phyloP scores from a whole-genome alignment of 257 asterid genomes.

The Paraleonurus japonicus region DNA sequence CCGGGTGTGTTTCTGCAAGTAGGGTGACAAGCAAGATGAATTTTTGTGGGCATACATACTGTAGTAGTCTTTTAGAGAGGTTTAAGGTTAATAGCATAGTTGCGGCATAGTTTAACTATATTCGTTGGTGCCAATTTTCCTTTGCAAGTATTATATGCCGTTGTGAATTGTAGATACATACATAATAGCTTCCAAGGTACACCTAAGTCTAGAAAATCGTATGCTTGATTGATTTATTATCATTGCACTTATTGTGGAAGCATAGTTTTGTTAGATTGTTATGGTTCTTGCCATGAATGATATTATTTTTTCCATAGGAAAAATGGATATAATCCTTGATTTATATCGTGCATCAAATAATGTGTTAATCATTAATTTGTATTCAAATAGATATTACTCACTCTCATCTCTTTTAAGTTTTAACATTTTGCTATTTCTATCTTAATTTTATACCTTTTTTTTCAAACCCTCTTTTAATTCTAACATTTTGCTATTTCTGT shows the following conservation, averaged over 20 bases:
- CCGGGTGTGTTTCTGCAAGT: constrained; percentile 22
- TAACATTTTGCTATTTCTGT: no score
- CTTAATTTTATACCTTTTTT: no score
- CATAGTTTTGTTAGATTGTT: neutral
- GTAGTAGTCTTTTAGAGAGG: constrained; percentile 25
- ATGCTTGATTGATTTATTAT: constrained; percentile 4
- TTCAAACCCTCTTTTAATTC: no score
- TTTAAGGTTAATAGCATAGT: constrained; percentile 27
- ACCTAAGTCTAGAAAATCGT: neutral
- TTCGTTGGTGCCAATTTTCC: constrained; percentile 27
- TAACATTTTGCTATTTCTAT: no score
- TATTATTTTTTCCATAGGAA: no score
- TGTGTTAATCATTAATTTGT: no score
- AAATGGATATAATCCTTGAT: no score
- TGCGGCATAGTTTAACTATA: constrained; percentile 24
- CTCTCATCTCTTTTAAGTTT: no score
- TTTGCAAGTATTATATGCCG: constrained; percentile 1
- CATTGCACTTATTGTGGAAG: neutral
- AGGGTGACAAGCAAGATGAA: constrained; percentile 16
- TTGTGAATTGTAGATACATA: constrained; percentile 35
- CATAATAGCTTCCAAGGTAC: constrained; percentile 13
- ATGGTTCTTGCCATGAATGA: neutral
- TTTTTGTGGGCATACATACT: constrained; percentile 23
- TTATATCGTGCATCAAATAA: no score
- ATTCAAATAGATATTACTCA: no score